phyloP scores from a whole-genome alignment of 1,284 basidiomycete genomes.

The Stereum hirsutum region DNA sequence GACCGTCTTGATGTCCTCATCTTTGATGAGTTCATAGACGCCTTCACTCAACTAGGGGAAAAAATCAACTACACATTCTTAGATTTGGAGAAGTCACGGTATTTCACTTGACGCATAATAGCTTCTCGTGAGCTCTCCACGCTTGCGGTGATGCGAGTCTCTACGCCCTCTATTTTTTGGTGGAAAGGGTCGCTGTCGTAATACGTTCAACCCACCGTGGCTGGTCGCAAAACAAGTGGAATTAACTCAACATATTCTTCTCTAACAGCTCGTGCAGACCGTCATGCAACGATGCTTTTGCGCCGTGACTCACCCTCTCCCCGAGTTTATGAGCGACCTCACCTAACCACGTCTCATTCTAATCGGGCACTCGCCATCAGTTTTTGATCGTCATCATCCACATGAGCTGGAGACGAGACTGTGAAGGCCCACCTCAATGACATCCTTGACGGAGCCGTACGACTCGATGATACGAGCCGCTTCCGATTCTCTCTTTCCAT shows the following conservation, averaged over 20 bases:
- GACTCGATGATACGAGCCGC: slow-evolving; percentile 11
- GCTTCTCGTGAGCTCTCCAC: slow-evolving; percentile 15
- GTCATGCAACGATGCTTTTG: not conserved
- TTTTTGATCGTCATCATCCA: too few relatives aligned
- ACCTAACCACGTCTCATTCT: slow-evolving; percentile 14
- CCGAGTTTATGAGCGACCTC: slow-evolving; percentile 1
- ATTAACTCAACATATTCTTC: slow-evolving; percentile 12
- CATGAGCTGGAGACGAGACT: too few relatives aligned
- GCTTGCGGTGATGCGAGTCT: slow-evolving; percentile 14
- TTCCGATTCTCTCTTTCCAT: slow-evolving; percentile 13
- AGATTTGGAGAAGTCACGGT: slow-evolving; percentile 1
- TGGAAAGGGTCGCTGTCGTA: slow-evolving; percentile 15
- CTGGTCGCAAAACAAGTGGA: not conserved
- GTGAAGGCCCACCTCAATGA: slow-evolving; percentile 16
- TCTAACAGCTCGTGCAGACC: slow-evolving; percentile 11
- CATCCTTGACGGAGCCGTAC: slow-evolving; percentile 14
- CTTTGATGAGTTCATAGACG: slow-evolving; percentile 22
- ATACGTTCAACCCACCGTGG: not conserved
- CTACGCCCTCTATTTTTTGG: slow-evolving; percentile 14
- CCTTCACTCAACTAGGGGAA: slow-evolving; percentile 19
- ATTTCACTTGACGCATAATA: slow-evolving; percentile 18
- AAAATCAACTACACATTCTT: not conserved
- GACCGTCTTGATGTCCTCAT: slow-evolving; percentile 20
- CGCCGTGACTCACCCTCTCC: not conserved
- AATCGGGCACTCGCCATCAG: too few relatives aligned